A percentile compares a stretch with the other conserved stretches of the same genome.
Conservation (phyloP, 192 early-diverging fungal species). For the Allomyces arbusculus region DNA sequence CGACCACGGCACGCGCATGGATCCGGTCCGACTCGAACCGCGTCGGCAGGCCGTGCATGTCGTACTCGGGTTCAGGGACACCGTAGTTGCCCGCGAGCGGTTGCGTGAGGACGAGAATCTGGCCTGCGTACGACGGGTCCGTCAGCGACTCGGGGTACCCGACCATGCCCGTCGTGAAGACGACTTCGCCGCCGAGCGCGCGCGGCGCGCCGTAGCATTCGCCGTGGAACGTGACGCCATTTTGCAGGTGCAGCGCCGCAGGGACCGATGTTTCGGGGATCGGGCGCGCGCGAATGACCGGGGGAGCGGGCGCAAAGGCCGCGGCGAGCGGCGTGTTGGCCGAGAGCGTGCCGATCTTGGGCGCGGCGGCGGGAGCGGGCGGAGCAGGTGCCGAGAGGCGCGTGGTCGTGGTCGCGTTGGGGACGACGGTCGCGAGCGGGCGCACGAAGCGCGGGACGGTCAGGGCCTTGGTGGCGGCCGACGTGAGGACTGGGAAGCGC, state of each 20-base stretch:
- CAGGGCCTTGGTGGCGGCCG: too few species aligned
- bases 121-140: conserved; percentile 88
- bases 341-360: conserved; percentile 6
- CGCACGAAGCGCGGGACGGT: too few species aligned
- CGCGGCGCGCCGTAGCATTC: conserved; percentile 66
- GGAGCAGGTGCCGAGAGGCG: too few species aligned
- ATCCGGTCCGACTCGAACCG: conserved; percentile 75
- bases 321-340: conserved; percentile 12
- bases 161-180: conserved; percentile 84
- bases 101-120: conserved; percentile 92
- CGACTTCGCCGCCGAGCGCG: conserved; percentile 64
- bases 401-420: too few species aligned
- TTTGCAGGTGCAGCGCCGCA: conserved; percentile 51
- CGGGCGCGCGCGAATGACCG: conserved; percentile 8
- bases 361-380: too few species aligned
- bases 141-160: conserved; percentile 97
- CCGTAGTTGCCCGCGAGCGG: conserved; percentile 94
- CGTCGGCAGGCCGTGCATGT: conserved; percentile 59
- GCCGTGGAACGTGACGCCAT: conserved; percentile 64
- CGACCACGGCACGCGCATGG: conserved; percentile 69
- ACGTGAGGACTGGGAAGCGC: too few species aligned
- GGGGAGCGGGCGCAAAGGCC: conserved; percentile 6
- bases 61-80: conserved; percentile 50
- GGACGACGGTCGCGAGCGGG: too few species aligned
- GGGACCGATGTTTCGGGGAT: conserved; percentile 20